A percentile compares a stretch with the other conserved stretches of the same genome.
Conservation (phyloP, 257 asterid genomes). For the Scutellaria barbata region DNA sequence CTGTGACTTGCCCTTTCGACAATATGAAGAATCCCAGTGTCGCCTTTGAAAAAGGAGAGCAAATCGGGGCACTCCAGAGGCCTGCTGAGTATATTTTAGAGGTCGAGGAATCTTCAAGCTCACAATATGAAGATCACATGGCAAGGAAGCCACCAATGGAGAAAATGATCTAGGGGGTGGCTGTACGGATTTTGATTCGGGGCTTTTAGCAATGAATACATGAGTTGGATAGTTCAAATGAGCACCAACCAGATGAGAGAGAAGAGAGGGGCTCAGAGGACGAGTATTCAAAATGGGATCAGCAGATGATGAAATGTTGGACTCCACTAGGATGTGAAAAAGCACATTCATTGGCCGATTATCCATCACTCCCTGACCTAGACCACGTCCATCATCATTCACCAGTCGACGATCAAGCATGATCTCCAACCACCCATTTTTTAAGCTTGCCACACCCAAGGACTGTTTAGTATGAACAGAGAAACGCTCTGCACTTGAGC, state of each 20-base stretch:
- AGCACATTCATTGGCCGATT: slow-evolving; percentile 84
- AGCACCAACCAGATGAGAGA: slow-evolving; percentile 87
- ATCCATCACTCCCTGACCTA: slow-evolving; percentile 97
- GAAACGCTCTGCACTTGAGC: slow-evolving; percentile 70
- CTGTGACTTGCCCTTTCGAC: slow-evolving; percentile 68
- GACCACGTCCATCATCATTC: slow-evolving; percentile 94
- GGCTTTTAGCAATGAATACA: slow-evolving; percentile 73
- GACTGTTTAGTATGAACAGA: slow-evolving; percentile 90
- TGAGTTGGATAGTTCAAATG: slow-evolving; percentile 79
- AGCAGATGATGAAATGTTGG: slow-evolving; percentile 61
- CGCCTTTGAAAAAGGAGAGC: slow-evolving; percentile 71
- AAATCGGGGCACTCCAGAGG: slow-evolving; percentile 60
- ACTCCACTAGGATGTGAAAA: slow-evolving; percentile 74
- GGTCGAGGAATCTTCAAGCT: slow-evolving; percentile 90
- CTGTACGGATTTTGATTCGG: slow-evolving; percentile 82
- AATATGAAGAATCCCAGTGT: slow-evolving; percentile 75
- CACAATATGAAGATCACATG: slow-evolving; percentile 93
- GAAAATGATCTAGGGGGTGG: slow-evolving; percentile 96
- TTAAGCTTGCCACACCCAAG: slow-evolving; percentile 84
- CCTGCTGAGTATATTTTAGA: slow-evolving; percentile 65
- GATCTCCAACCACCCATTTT: slow-evolving; percentile 86
- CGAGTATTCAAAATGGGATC: slow-evolving; percentile 49
- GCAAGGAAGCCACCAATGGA: slow-evolving; percentile 74
- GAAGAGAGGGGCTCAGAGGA: slow-evolving; percentile 78
- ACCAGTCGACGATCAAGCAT: slow-evolving; percentile 91